Evolutionary conservation across 2,329 filamentous ascomycete genomes (phyloP).

Genomic region (Boeremia exigua): DNA sequence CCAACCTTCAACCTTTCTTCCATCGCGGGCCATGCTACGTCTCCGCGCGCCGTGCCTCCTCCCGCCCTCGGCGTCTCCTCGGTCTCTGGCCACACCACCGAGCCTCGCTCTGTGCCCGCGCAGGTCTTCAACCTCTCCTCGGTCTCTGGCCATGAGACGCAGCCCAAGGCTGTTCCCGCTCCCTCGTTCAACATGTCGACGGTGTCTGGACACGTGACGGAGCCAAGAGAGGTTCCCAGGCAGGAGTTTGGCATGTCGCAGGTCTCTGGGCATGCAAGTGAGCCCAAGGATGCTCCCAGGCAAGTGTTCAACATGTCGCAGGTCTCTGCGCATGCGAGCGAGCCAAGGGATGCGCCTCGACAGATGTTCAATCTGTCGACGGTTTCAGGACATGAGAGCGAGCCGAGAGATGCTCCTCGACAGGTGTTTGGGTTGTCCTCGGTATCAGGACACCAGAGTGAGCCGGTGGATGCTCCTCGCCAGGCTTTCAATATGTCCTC

Average conservation of each 20-base stretch:
- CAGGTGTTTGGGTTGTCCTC: background rate
- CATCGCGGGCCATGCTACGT: conserved; percentile 32
- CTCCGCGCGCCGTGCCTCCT: conserved; percentile 22
- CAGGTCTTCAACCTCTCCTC: conserved; percentile 27
- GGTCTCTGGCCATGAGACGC: conserved; percentile 32
- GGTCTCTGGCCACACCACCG: conserved; percentile 32
- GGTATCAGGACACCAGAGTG: background rate
- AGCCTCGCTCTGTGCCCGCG: conserved; percentile 23
- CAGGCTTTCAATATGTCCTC: conserved; percentile 24
- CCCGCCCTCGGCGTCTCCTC: conserved; percentile 26
- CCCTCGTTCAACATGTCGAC: conserved; percentile 31
- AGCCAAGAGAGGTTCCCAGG: conserved; percentile 29
- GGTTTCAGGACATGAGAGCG: background rate
- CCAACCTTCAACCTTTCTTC: conserved; percentile 23
- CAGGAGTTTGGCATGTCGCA: conserved; percentile 32
- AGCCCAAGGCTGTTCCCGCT: conserved; percentile 20
- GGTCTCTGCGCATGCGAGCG: conserved; percentile 32
- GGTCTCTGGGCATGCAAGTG: conserved; percentile 30
- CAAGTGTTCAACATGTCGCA: conserved; percentile 29
- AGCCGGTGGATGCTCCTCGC: background rate
- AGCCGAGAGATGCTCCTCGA: background rate
- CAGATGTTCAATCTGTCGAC: conserved; percentile 16
- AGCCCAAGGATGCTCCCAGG: conserved; percentile 17
- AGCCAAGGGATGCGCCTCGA: conserved; percentile 28
- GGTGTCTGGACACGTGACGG: conserved; percentile 34